Evolutionary conservation across 2,329 filamentous ascomycete species (phyloP).

Genomic region (Dendryphion nanum): DNA sequence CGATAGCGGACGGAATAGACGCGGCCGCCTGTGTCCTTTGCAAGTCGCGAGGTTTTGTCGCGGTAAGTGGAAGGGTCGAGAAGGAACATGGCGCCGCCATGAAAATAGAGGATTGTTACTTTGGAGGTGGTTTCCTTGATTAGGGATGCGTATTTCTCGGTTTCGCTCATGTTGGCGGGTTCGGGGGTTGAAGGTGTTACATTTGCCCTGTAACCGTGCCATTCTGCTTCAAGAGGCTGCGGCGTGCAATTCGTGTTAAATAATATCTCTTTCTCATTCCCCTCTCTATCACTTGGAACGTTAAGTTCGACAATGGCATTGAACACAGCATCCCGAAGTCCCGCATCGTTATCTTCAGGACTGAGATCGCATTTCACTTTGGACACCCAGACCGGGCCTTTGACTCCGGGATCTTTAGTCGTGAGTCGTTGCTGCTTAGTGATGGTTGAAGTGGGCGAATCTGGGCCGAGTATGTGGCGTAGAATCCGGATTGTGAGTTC

Average conservation of each 20-base stretch:
- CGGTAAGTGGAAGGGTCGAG: conserved; percentile 70
- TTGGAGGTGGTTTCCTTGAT: conserved; percentile 65
- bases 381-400: conserved; percentile 79
- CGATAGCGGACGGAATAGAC: conserved; percentile 73
- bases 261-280: too few relatives aligned
- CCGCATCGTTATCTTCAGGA: conserved; percentile 46
- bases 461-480: conserved; percentile 46
- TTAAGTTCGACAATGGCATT: conserved; percentile 57
- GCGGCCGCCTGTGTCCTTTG: conserved; percentile 64
- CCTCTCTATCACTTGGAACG: not conserved
- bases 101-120: conserved; percentile 69
- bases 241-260: too few relatives aligned
- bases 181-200: conserved; percentile 52
- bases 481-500: conserved; percentile 70
- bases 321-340: conserved; percentile 42
- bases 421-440: too few relatives aligned
- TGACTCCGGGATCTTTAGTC: conserved; percentile 64
- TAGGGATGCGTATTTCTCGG: conserved; percentile 63
- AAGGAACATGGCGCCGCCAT: conserved; percentile 73
- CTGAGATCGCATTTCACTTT: conserved; percentile 64
- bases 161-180: conserved; percentile 57
- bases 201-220: conserved; percentile 67
- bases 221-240: conserved; percentile 67
- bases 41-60: conserved; percentile 57
- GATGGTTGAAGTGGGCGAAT: conserved; percentile 22